A percentile compares a stretch with the other conserved stretches of the same genome.
Evolutionary conservation across 495 filamentous ascomycete species (phyloP).

Genomic region (Podospora comata): DNA sequence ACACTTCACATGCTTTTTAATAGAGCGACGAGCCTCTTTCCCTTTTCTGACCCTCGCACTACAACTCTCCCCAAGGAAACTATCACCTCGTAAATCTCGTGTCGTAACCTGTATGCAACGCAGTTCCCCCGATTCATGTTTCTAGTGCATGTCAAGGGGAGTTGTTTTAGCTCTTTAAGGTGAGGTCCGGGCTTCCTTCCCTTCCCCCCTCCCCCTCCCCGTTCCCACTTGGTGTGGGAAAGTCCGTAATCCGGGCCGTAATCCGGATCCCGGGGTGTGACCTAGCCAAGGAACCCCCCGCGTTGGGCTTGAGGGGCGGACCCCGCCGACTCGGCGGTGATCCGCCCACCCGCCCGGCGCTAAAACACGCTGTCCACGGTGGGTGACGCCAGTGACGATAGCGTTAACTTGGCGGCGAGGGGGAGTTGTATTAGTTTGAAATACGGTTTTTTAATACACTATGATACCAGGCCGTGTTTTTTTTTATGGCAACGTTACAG

Average conservation of each 20-base stretch:
- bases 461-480: neutral
- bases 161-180: neutral
- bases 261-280: neutral
- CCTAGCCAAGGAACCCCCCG: neutral
- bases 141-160: neutral
- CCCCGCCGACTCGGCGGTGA: neutral
- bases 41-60: neutral
- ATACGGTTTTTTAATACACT: neutral
- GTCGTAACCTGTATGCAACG: neutral
- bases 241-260: neutral
- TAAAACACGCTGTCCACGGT: neutral
- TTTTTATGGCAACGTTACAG: neutral
- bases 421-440: neutral
- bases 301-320: neutral
- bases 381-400: neutral
- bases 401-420: neutral
- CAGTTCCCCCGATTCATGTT: neutral
- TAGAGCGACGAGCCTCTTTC: neutral
- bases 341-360: neutral
- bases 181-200: neutral
- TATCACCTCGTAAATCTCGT: neutral
- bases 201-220: too few relatives aligned
- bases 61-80: too few relatives aligned
- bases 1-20: neutral
- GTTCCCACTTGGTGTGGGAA: neutral